Conservation (phyloP, 2,329 filamentous ascomycete species). For the Sarocladiaceae sp. region DNA sequence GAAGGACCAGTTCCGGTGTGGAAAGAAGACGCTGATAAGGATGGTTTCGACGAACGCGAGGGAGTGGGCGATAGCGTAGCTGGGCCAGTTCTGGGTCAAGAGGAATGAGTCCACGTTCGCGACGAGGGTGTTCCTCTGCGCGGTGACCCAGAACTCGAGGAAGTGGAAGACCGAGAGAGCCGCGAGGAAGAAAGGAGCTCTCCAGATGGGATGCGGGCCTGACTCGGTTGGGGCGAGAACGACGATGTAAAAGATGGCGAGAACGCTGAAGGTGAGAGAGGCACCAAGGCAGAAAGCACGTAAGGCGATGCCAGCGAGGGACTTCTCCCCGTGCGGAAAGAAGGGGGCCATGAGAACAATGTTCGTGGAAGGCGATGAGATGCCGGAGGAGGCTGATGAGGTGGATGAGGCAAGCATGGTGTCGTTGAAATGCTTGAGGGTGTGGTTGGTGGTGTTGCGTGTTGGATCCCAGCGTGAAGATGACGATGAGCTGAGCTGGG, state of each 20-base stretch:
- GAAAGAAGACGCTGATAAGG: constrained; percentile 51
- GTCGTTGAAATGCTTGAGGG: background rate
- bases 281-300: constrained; percentile 50
- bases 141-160: constrained; percentile 90
- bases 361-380: constrained; percentile 17
- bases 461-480: constrained; percentile 5
- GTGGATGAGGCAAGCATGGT: background rate
- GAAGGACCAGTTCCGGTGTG: constrained; percentile 40
- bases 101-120: constrained; percentile 74
- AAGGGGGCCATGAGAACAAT: constrained; percentile 21
- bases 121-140: constrained; percentile 69
- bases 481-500: background rate
- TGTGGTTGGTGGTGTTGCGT: constrained; percentile 2
- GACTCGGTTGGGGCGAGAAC: constrained; percentile 22
- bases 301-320: constrained; percentile 53
- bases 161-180: constrained; percentile 83
- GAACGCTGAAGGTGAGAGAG: constrained; percentile 30
- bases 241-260: constrained; percentile 25
- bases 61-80: constrained; percentile 77
- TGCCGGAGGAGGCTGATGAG: background rate
- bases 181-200: constrained; percentile 59
- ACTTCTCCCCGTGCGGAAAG: constrained; percentile 44
- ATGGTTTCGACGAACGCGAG: constrained; percentile 69
- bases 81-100: constrained; percentile 74
- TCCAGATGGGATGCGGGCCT: constrained; percentile 42